phyloP scores from a whole-genome alignment of 768 basidiomycete genomes.

The Serendipita sp. region DNA sequence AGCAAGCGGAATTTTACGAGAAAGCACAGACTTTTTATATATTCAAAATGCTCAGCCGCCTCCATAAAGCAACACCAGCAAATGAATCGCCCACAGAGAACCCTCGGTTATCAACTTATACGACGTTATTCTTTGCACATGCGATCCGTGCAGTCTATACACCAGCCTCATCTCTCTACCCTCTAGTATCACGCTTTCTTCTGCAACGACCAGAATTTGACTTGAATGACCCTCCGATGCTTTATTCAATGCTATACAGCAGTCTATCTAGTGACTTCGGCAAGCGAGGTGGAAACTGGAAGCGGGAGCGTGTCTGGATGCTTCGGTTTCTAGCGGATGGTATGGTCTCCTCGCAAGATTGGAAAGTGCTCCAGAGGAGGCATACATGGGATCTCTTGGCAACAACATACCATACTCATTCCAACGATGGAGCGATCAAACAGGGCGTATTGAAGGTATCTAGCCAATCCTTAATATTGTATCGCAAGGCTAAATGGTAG shows the following conservation, averaged over 20 bases:
- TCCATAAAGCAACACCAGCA: slow-evolving; percentile 18
- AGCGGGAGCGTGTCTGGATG: slow-evolving; percentile 82
- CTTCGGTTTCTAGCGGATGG: slow-evolving; percentile 69
- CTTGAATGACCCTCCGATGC: slow-evolving; percentile 68
- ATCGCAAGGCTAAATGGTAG: background rate
- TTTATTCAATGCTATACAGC: slow-evolving; percentile 79
- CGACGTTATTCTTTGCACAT: slow-evolving; percentile 69
- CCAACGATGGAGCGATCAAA: slow-evolving; percentile 25
- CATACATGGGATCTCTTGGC: slow-evolving; percentile 83
- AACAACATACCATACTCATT: slow-evolving; percentile 58
- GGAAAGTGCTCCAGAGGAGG: slow-evolving; percentile 61
- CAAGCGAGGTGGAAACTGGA: slow-evolving; percentile 47
- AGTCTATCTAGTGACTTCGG: slow-evolving; percentile 17
- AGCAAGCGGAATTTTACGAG: slow-evolving; percentile 60
- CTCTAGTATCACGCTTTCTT: slow-evolving; percentile 70
- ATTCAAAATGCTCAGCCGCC: slow-evolving; percentile 46
- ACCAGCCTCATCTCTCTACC: slow-evolving; percentile 79
- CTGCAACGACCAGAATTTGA: slow-evolving; percentile 79
- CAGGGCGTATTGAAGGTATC: slow-evolving; percentile 41
- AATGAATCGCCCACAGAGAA: slow-evolving; percentile 15
- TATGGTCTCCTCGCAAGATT: slow-evolving; percentile 58
- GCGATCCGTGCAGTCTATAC: slow-evolving; percentile 70
- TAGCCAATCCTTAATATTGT: slow-evolving; percentile 34
- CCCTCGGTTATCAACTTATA: slow-evolving; percentile 54
- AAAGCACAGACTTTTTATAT: slow-evolving; percentile 56